phyloP scores from a whole-genome alignment of 73 alveolate genomes.

The Tetrahymena elliotti region DNA sequence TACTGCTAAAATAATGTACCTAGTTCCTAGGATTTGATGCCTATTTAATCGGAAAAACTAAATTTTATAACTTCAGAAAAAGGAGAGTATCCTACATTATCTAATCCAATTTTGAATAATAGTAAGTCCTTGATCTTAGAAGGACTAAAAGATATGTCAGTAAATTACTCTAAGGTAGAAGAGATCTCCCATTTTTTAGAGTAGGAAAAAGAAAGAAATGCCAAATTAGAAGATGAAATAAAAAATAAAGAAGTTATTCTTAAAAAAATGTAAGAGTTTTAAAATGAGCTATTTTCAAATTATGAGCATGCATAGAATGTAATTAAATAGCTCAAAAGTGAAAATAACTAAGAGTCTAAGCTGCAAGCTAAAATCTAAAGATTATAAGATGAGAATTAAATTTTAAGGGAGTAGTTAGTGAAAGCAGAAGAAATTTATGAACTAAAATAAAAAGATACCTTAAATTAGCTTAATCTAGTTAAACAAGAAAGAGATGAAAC shows the following conservation, averaged over 20 bases:
- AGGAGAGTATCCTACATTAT: neutral
- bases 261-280: neutral
- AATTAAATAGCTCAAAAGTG: neutral
- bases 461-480: neutral
- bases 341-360: neutral
- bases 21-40: neutral
- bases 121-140: neutral
- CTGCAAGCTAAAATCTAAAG: neutral
- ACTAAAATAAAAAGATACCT: neutral
- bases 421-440: neutral
- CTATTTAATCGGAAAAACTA: neutral
- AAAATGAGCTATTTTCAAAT: neutral
- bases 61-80: neutral
- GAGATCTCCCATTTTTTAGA: neutral
- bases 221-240: neutral
- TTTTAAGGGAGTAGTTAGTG: neutral
- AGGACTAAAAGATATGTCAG: neutral
- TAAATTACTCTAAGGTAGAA: neutral
- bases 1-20: neutral
- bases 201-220: neutral
- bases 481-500: neutral
- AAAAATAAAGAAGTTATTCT: neutral
- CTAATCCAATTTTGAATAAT: neutral
- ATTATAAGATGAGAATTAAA: neutral
- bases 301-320: neutral